Evolutionary conservation across 163 green algal species (phyloP).

Genomic region (Scenedesmus sp.): DNA sequence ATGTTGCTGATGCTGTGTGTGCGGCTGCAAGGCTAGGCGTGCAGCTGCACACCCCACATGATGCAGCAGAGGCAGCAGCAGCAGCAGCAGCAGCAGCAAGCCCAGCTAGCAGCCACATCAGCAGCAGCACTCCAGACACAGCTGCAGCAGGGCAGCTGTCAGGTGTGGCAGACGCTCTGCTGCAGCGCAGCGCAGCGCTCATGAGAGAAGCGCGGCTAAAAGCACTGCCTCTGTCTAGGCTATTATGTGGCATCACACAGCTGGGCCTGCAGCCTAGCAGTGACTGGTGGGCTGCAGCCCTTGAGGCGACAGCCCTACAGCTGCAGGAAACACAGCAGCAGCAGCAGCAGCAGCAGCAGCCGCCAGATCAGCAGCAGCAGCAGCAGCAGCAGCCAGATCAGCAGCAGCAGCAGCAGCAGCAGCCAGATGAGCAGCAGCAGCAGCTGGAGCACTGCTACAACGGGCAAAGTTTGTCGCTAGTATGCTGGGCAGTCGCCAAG

Average conservation of each 20-base stretch:
- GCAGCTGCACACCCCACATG: slow-evolving; percentile 3
- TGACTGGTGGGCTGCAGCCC: slow-evolving; percentile 33
- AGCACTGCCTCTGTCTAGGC: not conserved
- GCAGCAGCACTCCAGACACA: not conserved
- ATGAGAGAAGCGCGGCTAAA: not conserved
- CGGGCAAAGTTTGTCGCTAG: not conserved
- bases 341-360: not conserved
- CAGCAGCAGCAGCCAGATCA: slow-evolving; percentile 27
- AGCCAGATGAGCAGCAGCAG: not conserved
- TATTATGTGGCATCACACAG: slow-evolving; percentile 6
- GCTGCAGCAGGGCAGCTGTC: not conserved
- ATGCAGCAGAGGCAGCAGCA: not conserved
- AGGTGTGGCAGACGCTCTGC: not conserved
- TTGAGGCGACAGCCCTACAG: slow-evolving; percentile 10
- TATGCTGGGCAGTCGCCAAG: slow-evolving; percentile 38
- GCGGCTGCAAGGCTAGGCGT: not conserved
- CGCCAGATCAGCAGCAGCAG: no score
- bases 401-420: not conserved
- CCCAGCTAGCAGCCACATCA: not conserved
- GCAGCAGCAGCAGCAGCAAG: not conserved
- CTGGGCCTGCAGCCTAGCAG: not conserved
- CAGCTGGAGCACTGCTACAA: not conserved
- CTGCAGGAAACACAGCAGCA: slow-evolving; percentile 17
- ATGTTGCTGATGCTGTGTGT: slow-evolving; percentile 47
- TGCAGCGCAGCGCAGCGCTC: not conserved